Base-by-base conservation (phyloP, 2,329 filamentous ascomycete species). In the Talaromyces sp. region DNA sequence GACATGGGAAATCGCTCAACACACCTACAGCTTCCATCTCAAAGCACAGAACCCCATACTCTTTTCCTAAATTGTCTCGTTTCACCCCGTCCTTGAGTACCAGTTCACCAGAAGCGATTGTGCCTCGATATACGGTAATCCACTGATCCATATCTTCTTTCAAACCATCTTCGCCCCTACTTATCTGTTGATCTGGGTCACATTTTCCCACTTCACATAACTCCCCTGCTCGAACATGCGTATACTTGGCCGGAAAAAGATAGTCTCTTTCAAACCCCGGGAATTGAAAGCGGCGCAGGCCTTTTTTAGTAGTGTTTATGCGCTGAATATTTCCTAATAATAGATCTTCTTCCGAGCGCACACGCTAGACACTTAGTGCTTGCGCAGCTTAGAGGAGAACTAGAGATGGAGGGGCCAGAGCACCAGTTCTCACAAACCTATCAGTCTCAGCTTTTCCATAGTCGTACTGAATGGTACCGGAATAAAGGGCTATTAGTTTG, bases 81-180 rank as follows among this genome's bases (percentile, higher is more conserved):
- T 53, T 40, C 27, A 33, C 5, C 9, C 34, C 57, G 58, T 70
- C 58, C 42, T 65, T 67, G 2, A 69, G 63, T 14, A 68, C 61
- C 1, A 64, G 23, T 10, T 66, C 64, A 1, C 65, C 67, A 36
- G 66, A 65, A 8, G 67, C 68, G 30, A 69, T 68, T 28, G 57
- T 63, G 4, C 67, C 68, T 56, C 62, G 16, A 40, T 69, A 65
- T 9, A 66, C 64, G 16, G 62, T 59, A 52, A 66, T 60, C 30
- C 44, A 53, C 2, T 50, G 27, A 4, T 62, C 55, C n/a, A 14
- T 56, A 23, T 47, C 28, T 27, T 47, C 28, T 27, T 63, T 54
- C 9, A 28, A 36, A 40, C 62, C 56, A 34, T 65, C 58, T 44
- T 36, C 58, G 14, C 23, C 36, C 34, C 62, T 54, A 7, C 7